Conservation (phyloP, 768 basidiomycete species). For the Calocybe indica region DNA sequence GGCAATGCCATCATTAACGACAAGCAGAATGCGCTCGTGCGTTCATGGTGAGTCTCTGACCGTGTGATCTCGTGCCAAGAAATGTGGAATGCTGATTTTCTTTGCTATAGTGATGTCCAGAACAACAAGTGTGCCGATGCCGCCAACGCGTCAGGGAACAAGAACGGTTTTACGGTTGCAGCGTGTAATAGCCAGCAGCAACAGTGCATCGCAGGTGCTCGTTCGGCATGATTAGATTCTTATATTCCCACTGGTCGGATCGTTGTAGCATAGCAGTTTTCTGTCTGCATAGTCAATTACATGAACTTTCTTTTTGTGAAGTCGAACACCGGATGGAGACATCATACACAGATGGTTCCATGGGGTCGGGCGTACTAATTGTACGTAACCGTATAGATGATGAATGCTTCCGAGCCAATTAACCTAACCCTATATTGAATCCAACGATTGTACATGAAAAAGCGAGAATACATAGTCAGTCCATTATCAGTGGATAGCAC, state of each 20-base stretch:
- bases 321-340: too few species aligned
- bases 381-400: too few species aligned
- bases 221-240: constrained; percentile 2
- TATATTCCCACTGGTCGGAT: too few species aligned
- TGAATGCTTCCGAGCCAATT: too few species aligned
- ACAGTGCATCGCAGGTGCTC: constrained; percentile 28
- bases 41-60: constrained; percentile 34
- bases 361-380: too few species aligned
- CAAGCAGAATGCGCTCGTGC: constrained; percentile 34
- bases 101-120: constrained; percentile 39
- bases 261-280: too few species aligned
- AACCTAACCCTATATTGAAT: too few species aligned
- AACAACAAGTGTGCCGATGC: constrained; percentile 55
- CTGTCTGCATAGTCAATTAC: too few species aligned
- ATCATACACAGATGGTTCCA: too few species aligned
- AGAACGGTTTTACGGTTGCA: constrained; percentile 38
- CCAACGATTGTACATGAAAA: too few species aligned
- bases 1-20: constrained; percentile 44
- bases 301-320: constrained; percentile 1
- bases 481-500: too few species aligned
- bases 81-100: not conserved
- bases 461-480: too few species aligned
- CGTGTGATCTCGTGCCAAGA: not conserved
- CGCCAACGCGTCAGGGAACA: constrained; percentile 45
- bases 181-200: constrained; percentile 41